A percentile compares a stretch with the other conserved stretches of the same genome.
Conservation (phyloP, 2,329 filamentous ascomycete genomes). For the Aspergillus jensenii region DNA sequence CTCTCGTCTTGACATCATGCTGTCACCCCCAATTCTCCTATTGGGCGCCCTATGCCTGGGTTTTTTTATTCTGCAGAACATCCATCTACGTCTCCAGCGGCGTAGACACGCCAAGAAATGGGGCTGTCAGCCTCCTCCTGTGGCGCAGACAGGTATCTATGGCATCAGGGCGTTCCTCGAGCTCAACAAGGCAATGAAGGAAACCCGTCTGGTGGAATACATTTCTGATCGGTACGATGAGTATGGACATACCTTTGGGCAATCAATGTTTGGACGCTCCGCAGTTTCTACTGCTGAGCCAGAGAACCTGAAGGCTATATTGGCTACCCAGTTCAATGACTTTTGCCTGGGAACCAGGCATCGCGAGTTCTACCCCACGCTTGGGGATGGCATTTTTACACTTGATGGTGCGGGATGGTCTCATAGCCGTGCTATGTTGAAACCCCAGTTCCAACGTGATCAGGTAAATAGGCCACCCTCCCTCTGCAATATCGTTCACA, state of each 20-base stretch:
- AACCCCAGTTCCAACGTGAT: constrained; percentile 83
- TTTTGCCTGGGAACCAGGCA: constrained; percentile 78
- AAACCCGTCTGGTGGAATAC: constrained; percentile 33
- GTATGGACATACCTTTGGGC: constrained; percentile 27
- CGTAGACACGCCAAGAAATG: constrained; percentile 26
- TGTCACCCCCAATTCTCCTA: constrained; percentile 20
- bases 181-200: constrained; percentile 23
- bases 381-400: constrained; percentile 56
- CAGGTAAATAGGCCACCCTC: constrained; percentile 52
- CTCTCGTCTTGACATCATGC: constrained; percentile 17
- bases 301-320: constrained; percentile 76
- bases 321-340: constrained; percentile 79
- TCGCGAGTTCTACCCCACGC: constrained; percentile 56
- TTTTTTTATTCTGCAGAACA: constrained; percentile 24
- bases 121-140: constrained; percentile 23
- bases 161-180: constrained; percentile 28
- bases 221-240: constrained; percentile 23
- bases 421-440: constrained; percentile 71
- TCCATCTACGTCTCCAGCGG: constrained; percentile 23
- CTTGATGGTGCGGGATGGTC: constrained; percentile 80
- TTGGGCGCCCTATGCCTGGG: constrained; percentile 19
- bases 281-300: constrained; percentile 37
- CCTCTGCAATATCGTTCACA: not conserved
- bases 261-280: constrained; percentile 19
- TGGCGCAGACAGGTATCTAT: constrained; percentile 15